A percentile compares a stretch with the other conserved stretches of the same genome.
These are phyloP conservation scores for Diophrys sp. DNA, from an alignment of 73 alveolate species.

Conservation along the genomic window DNA sequence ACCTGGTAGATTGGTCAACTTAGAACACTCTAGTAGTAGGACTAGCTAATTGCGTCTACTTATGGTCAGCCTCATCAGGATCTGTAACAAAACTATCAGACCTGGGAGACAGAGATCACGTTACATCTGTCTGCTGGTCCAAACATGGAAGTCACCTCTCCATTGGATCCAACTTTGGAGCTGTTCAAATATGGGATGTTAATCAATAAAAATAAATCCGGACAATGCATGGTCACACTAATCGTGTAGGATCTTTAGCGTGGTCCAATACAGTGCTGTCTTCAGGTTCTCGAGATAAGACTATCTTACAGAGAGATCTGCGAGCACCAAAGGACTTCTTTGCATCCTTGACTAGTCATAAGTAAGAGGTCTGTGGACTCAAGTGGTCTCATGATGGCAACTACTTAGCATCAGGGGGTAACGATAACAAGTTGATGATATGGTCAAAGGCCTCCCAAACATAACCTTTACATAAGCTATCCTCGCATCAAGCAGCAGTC, in stretches of 20 bases:
- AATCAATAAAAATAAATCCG: slow-evolving; percentile 53
- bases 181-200: slow-evolving; percentile 81
- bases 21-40: slow-evolving; percentile 91
- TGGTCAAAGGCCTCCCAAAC: slow-evolving; percentile 79
- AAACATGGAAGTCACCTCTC: slow-evolving; percentile 45
- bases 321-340: slow-evolving; percentile 55
- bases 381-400: slow-evolving; percentile 95
- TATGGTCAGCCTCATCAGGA: slow-evolving; percentile 79
- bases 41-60: slow-evolving; percentile 65
- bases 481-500: slow-evolving; percentile 92
- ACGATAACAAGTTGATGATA: slow-evolving; percentile 95
- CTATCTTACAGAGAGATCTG: slow-evolving; percentile 84
- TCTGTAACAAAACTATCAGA: slow-evolving; percentile 91
- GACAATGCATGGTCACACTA: slow-evolving; percentile 73
- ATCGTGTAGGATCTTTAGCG: slow-evolving; percentile 93
- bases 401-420: slow-evolving; percentile 98
- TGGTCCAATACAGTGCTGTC: slow-evolving; percentile 79
- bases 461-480: slow-evolving; percentile 78
- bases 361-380: slow-evolving; percentile 93
- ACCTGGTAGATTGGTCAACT: slow-evolving; percentile 95
- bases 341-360: slow-evolving; percentile 63
- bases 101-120: slow-evolving; percentile 81
- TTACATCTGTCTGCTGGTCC: slow-evolving; percentile 88
- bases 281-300: slow-evolving; percentile 92
- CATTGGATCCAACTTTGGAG: slow-evolving; percentile 72